Evolutionary conservation across 352 stramenopile genomes (phyloP).

Genomic region (Phytophthora syringae): DNA sequence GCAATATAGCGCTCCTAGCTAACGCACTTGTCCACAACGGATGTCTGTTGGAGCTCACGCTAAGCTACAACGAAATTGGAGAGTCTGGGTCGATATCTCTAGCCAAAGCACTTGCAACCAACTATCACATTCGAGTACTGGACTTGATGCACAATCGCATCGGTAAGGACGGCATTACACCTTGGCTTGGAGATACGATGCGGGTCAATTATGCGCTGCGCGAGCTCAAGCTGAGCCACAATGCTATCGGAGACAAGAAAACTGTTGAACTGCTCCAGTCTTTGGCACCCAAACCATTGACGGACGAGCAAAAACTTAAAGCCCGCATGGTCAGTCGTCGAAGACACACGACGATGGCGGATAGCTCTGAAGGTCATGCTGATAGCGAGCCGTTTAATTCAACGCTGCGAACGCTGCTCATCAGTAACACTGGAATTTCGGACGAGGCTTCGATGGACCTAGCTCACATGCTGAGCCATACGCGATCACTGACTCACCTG

Average conservation of each 20-base stretch:
- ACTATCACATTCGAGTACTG: constrained; percentile 48
- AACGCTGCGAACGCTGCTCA: constrained; percentile 56
- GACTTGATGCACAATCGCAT: constrained; percentile 81
- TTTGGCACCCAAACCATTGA: constrained; percentile 47
- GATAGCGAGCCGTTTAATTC: constrained; percentile 60
- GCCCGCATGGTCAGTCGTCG: constrained; percentile 40
- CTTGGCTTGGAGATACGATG: constrained; percentile 71
- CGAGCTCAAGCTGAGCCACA: constrained; percentile 73
- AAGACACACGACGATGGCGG: constrained; percentile 28
- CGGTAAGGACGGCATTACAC: constrained; percentile 53
- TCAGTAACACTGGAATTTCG: constrained; percentile 69
- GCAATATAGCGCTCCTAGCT: constrained; percentile 53
- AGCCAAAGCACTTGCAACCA: constrained; percentile 52
- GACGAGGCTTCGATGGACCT: constrained; percentile 55
- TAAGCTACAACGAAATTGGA: constrained; percentile 78
- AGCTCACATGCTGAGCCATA: constrained; percentile 50
- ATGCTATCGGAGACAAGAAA: constrained; percentile 65
- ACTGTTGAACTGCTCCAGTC: constrained; percentile 56
- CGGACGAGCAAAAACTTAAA: constrained; percentile 64
- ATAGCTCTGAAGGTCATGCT: constrained; percentile 11
- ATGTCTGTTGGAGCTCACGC: constrained; percentile 55
- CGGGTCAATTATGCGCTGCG: constrained; percentile 53
- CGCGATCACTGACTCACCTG: constrained; percentile 57
- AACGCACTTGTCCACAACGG: constrained; percentile 62
- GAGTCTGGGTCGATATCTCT: constrained; percentile 60